Evolutionary conservation across 1,284 basidiomycete species (phyloP).

Genomic region (Thelephora terrestris): DNA sequence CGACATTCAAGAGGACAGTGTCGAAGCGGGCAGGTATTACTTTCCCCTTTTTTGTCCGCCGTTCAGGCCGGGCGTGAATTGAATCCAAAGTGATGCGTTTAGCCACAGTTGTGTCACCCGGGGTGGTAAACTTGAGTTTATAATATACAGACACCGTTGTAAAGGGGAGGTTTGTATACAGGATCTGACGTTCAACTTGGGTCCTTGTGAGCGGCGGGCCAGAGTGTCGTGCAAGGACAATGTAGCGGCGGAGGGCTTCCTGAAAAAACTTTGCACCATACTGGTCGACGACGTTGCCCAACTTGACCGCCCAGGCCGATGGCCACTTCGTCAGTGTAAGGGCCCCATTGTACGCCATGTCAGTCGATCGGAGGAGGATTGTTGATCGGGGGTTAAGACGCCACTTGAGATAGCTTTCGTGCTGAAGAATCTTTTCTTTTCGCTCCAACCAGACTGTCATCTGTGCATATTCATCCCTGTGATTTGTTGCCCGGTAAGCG

Average conservation of each 20-base stretch:
- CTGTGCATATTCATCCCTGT: slow-evolving; percentile 23
- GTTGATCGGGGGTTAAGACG: slow-evolving; percentile 1
- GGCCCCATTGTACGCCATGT: neutral
- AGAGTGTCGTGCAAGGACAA: slow-evolving; percentile 6
- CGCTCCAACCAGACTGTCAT: slow-evolving; percentile 28
- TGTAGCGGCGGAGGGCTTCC: slow-evolving; percentile 20
- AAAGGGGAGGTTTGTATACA: slow-evolving; percentile 3
- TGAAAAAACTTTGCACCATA: slow-evolving; percentile 20
- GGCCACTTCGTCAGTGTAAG: slow-evolving; percentile 17
- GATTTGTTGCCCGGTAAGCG: slow-evolving; percentile 23
- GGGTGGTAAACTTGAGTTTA: slow-evolving; percentile 9
- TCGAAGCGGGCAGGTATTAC: slow-evolving; percentile 11
- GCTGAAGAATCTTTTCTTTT: slow-evolving; percentile 15
- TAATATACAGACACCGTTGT: slow-evolving; percentile 7
- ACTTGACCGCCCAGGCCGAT: slow-evolving; percentile 8
- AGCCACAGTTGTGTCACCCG: neutral
- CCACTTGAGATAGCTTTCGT: slow-evolving; percentile 17
- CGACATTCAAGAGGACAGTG: slow-evolving; percentile 10
- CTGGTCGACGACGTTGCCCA: slow-evolving; percentile 8
- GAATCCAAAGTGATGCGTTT: slow-evolving; percentile 1
- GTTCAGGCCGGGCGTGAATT: slow-evolving; percentile 7
- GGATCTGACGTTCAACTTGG: neutral
- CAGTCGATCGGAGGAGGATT: neutral
- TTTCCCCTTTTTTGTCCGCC: neutral
- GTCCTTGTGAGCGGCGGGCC: neutral